Conservation (phyloP, 345 rosid genomes). For the Conringia planisiliqua region DNA sequence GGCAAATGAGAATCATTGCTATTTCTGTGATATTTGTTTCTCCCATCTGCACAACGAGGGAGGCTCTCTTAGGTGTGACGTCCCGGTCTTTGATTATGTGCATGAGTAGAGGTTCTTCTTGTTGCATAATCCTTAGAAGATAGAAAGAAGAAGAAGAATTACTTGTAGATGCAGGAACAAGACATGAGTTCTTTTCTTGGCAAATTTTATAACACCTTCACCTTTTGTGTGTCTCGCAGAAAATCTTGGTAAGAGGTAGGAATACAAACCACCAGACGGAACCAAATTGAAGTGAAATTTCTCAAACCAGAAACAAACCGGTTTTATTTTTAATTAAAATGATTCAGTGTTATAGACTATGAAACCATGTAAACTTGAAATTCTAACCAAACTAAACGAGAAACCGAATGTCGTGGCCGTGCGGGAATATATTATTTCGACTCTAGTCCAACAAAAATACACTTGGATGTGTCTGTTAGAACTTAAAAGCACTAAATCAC, state of each 20-base stretch:
- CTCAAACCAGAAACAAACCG: too few relatives aligned
- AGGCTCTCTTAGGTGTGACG: slow-evolving; percentile 35
- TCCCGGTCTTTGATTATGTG: slow-evolving; percentile 56
- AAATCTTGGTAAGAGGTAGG: neutral
- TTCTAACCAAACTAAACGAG: neutral
- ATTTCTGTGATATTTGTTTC: slow-evolving; percentile 72
- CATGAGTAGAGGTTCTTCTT: slow-evolving; percentile 26
- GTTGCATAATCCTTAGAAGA: neutral
- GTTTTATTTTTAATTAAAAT: neutral
- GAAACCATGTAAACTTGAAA: neutral
- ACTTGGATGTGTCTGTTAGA: too few relatives aligned
- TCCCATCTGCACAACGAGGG: slow-evolving; percentile 52
- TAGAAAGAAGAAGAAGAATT: neutral
- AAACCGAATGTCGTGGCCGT: neutral
- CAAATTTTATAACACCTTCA: neutral
- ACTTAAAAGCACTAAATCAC: too few relatives aligned
- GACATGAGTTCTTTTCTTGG: neutral
- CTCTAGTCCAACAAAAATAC: too few relatives aligned
- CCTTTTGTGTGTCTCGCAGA: neutral
- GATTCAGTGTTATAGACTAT: too few relatives aligned
- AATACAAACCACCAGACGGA: neutral
- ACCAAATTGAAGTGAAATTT: neutral
- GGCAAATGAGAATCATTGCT: slow-evolving; percentile 70
- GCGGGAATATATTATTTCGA: neutral
- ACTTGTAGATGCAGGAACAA: neutral